Conservation (phyloP, 208 protist species). For the Porcisia hertigi region DNA sequence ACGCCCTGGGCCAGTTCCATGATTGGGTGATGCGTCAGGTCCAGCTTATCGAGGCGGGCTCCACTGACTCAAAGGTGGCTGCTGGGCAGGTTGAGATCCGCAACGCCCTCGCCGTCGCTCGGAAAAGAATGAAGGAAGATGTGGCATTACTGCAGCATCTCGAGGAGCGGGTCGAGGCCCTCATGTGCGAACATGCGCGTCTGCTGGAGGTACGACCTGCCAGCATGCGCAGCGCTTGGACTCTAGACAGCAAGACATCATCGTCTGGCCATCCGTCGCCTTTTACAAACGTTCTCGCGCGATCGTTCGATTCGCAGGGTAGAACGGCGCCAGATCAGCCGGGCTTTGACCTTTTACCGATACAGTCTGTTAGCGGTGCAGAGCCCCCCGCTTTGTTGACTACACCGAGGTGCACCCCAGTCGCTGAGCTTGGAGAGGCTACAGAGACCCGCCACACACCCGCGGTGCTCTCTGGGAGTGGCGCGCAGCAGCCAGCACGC, state of each 20-base stretch:
- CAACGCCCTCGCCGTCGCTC: conserved; percentile 14
- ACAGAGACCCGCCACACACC: background rate
- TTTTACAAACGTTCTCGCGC: background rate
- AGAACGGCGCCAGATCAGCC: background rate
- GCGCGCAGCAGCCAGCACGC: background rate
- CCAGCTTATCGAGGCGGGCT: conserved; percentile 33
- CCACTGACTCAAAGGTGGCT: conserved; percentile 13
- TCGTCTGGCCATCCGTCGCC: background rate
- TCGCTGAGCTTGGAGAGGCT: background rate
- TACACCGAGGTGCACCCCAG: background rate
- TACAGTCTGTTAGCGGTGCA: background rate
- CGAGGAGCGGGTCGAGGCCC: conserved; percentile 40
- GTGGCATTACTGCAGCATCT: conserved; percentile 28
- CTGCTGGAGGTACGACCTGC: conserved; percentile 1
- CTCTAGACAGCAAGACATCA: too few relatives aligned
- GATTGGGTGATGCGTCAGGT: conserved; percentile 59
- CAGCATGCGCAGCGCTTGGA: background rate
- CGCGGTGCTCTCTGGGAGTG: background rate
- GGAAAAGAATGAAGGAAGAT: conserved; percentile 23
- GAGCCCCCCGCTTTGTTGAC: background rate
- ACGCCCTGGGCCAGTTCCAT: conserved; percentile 52
- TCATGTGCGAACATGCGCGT: conserved; percentile 19
- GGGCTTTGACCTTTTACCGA: background rate
- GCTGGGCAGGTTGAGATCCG: conserved; percentile 11
- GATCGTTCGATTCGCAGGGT: background rate